phyloP scores from a whole-genome alignment of 257 asterid genomes.

The Scutellaria barbata region DNA sequence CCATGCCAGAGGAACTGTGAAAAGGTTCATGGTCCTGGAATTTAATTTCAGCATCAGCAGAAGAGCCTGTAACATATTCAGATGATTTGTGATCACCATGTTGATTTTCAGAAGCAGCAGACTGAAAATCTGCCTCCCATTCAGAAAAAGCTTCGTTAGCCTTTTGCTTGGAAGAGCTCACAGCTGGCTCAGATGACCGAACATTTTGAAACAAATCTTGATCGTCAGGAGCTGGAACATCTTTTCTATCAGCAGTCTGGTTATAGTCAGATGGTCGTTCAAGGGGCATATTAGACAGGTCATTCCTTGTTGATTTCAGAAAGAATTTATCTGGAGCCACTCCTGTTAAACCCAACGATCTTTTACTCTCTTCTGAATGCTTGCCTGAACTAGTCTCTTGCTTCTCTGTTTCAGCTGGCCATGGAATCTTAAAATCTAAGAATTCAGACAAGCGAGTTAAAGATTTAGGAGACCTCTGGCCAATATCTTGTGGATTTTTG shows the following conservation, averaged over 20 bases:
- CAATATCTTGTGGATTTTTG: conserved; percentile 51
- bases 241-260: conserved; percentile 39
- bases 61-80: conserved; percentile 34
- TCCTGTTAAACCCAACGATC: conserved; percentile 51
- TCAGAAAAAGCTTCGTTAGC: conserved; percentile 49
- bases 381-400: conserved; percentile 44
- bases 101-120: conserved; percentile 50
- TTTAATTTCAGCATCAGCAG: conserved; percentile 43
- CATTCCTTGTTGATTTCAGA: conserved; percentile 42
- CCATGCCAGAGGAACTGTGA: conserved; percentile 34
- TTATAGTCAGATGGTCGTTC: conserved; percentile 39
- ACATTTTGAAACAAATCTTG: conserved; percentile 56
- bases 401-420: conserved; percentile 58
- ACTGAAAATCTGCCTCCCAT: conserved; percentile 89
- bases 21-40: conserved; percentile 38
- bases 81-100: conserved; percentile 40
- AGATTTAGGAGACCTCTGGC: conserved; percentile 50
- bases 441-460: conserved; percentile 60
- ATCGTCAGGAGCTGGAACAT: conserved; percentile 47
- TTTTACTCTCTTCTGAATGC: conserved; percentile 44
- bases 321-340: conserved; percentile 69
- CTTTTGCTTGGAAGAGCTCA: conserved; percentile 41
- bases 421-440: conserved; percentile 59
- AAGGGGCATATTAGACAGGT: conserved; percentile 35
- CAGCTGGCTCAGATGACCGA: conserved; percentile 50